Percentiles rank a stretch among this genome's conserved stretches.
These are phyloP conservation scores for Nevesoporus exiguus DNA, from an alignment of 768 basidiomycete genomes.

Conservation along the genomic window DNA sequence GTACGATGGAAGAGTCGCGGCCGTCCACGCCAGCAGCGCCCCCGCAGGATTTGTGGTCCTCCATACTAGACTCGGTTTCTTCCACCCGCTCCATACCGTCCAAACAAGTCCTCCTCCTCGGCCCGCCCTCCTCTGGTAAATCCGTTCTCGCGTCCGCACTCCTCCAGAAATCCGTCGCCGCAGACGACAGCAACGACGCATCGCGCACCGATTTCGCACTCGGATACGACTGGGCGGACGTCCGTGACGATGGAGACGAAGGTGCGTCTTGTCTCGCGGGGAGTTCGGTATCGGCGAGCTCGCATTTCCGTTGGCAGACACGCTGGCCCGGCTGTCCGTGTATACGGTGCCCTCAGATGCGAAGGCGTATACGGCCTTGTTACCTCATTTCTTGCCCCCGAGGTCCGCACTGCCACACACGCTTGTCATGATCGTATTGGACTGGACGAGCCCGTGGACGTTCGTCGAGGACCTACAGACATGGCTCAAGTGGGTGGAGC, in stretches of 20 bases:
- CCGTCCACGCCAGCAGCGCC: constrained; percentile 70
- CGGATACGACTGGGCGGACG: constrained; percentile 90
- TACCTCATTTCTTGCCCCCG: constrained; percentile 80
- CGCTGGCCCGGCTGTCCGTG: constrained; percentile 82
- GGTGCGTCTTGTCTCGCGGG: constrained; percentile 45
- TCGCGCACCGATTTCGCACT: constrained; percentile 74
- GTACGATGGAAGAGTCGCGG: constrained; percentile 46
- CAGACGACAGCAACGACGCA: constrained; percentile 56
- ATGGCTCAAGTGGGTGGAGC: constrained; percentile 87
- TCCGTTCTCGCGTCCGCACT: constrained; percentile 69
- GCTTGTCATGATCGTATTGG: constrained; percentile 79
- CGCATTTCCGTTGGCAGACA: constrained; percentile 49
- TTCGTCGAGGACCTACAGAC: constrained; percentile 81
- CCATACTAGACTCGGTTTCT: constrained; percentile 86
- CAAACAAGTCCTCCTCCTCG: constrained; percentile 84
- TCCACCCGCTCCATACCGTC: constrained; percentile 76
- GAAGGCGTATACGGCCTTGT: constrained; percentile 61
- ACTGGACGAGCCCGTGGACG: constrained; percentile 94
- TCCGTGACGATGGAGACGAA: constrained; percentile 92
- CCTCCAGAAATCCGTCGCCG: constrained; percentile 56
- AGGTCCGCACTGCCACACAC: constrained; percentile 64
- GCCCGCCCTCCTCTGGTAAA: constrained; percentile 76
- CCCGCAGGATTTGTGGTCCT: constrained; percentile 86
- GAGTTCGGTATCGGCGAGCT: background rate
- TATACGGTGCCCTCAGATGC: constrained; percentile 86